A percentile compares a stretch with the other conserved stretches of the same genome.
phyloP scores from a whole-genome alignment of 164 flowering plant species.

The Protea cynaroides region DNA sequence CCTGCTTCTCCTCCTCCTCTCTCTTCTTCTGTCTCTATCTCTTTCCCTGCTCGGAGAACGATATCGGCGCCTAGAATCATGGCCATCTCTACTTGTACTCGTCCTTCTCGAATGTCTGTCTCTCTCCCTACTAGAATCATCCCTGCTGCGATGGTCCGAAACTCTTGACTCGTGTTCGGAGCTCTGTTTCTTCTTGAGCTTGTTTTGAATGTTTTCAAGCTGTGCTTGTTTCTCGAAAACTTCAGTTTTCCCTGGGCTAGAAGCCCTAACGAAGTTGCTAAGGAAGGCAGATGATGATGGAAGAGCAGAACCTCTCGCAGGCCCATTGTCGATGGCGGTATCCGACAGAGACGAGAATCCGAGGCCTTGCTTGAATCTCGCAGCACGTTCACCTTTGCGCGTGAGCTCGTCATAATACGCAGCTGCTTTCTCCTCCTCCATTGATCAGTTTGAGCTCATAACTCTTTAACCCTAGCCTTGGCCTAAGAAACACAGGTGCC shows the following conservation, averaged over 20 bases:
- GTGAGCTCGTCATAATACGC: slow-evolving; percentile 94
- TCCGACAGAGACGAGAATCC: slow-evolving; percentile 52
- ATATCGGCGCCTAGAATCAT: slow-evolving; percentile 17
- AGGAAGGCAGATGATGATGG: slow-evolving; percentile 56
- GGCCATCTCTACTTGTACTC: slow-evolving; percentile 13
- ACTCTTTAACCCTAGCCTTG: no score
- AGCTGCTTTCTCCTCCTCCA: slow-evolving; percentile 91
- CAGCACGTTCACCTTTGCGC: slow-evolving; percentile 86
- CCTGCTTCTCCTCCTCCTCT: slow-evolving; percentile 8
- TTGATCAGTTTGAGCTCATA: slow-evolving; percentile 12
- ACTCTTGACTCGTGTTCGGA: slow-evolving; percentile 26
- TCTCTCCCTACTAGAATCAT: slow-evolving; percentile 6
- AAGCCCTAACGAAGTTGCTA: slow-evolving; percentile 69
- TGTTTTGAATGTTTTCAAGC: slow-evolving; percentile 55
- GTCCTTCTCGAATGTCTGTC: slow-evolving; percentile 9
- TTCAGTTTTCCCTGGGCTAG: slow-evolving; percentile 42
- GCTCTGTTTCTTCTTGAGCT: slow-evolving; percentile 49
- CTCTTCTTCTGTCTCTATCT: slow-evolving; percentile 19
- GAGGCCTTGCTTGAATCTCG: slow-evolving; percentile 87
- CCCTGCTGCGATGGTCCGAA: slow-evolving; percentile 17
- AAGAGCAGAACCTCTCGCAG: slow-evolving; percentile 45
- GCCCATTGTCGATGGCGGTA: slow-evolving; percentile 12
- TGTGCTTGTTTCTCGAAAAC: slow-evolving; percentile 45
- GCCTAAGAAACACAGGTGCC: no score
- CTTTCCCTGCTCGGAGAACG: slow-evolving; percentile 22